Conservation (phyloP, 1,139 yeast genomes). For the Wickerhamomyces sp. region DNA sequence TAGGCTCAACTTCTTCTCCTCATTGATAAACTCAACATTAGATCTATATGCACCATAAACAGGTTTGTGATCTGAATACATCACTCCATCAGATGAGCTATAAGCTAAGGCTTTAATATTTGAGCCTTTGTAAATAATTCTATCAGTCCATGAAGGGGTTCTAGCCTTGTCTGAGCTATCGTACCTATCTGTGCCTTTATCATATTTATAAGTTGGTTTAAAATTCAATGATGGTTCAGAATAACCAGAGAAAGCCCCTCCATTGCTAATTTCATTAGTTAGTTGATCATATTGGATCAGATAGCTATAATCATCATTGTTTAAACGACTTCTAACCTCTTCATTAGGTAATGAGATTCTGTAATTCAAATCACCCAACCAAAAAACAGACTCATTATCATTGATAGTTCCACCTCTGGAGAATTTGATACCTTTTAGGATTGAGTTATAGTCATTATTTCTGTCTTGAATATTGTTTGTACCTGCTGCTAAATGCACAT, state of each 20-base stretch:
- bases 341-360: constrained; percentile 69
- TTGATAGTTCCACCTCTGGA: constrained; percentile 47
- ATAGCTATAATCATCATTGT: constrained; percentile 44
- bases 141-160: constrained; percentile 96
- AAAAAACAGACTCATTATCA: constrained; percentile 83
- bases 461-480: constrained; percentile 72
- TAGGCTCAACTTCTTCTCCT: constrained; percentile 44
- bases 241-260: constrained; percentile 69
- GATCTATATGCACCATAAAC: constrained; percentile 73
- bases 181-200: constrained; percentile 70
- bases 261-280: constrained; percentile 61
- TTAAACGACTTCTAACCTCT: constrained; percentile 50
- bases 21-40: constrained; percentile 63
- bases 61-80: constrained; percentile 86
- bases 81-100: constrained; percentile 47
- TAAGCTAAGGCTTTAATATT: constrained; percentile 54
- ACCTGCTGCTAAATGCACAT: constrained; percentile 94
- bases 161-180: constrained; percentile 90
- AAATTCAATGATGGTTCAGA: constrained; percentile 74
- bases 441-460: constrained; percentile 72
- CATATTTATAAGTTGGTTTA: constrained; percentile 90
- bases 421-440: constrained; percentile 41
- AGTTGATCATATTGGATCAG: constrained; percentile 76
- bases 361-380: constrained; percentile 93
- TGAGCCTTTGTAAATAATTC: constrained; percentile 65